Conservation (phyloP, 768 basidiomycete species). For the Trametes meyenii region DNA sequence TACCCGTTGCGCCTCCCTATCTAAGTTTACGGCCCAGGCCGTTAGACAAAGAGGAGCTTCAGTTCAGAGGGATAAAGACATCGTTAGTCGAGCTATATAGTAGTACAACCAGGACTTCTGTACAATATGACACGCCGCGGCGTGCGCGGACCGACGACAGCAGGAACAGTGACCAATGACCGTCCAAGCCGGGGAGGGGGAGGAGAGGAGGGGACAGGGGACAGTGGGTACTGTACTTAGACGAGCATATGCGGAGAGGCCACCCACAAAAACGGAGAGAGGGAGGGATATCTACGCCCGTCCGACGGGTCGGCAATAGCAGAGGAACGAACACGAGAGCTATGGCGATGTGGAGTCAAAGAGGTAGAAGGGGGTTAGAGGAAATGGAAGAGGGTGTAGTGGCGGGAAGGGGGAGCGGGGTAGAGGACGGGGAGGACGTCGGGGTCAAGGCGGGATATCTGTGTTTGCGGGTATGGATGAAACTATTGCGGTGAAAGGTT, state of each 20-base stretch:
- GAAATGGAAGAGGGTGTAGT: background rate
- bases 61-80: background rate
- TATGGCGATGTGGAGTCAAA: background rate
- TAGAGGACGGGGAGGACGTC: background rate
- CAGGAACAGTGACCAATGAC: background rate
- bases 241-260: background rate
- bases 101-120: slow-evolving; percentile 19
- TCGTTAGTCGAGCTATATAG: slow-evolving; percentile 17
- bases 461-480: too few relatives aligned
- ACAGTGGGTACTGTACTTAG: background rate
- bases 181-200: background rate
- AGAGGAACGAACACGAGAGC: background rate
- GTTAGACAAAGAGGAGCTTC: background rate
- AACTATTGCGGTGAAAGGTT: too few relatives aligned
- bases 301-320: slow-evolving; percentile 1
- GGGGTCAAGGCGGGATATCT: background rate
- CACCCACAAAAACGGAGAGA: background rate
- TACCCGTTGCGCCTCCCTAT: too few relatives aligned
- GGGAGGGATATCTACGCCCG: slow-evolving; percentile 8
- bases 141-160: background rate
- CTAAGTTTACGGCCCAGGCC: too few relatives aligned
- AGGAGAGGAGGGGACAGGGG: background rate
- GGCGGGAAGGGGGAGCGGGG: background rate
- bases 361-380: background rate
- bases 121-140: slow-evolving; percentile 7